Evolutionary conservation across 768 basidiomycete genomes (phyloP), one percentile per base, ranked within the genome.

Genomic region (Xerocomellus dryophilus): DNA sequence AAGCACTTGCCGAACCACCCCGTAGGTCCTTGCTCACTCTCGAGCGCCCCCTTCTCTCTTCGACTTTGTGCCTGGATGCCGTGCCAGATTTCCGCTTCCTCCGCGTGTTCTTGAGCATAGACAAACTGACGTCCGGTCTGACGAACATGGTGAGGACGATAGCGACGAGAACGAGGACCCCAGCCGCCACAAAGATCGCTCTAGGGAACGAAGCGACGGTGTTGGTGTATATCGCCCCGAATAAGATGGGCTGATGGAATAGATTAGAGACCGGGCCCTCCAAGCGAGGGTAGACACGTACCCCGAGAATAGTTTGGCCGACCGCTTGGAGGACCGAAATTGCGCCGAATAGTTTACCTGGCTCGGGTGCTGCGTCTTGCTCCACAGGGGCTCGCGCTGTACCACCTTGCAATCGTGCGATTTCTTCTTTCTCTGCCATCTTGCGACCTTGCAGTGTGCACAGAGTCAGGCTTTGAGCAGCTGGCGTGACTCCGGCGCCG

Each of bases 401-500:
- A 18, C 41, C 43, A 17, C 52, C 53, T 18, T 39, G 61, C 29
- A 53, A 18, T 20, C 53, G 66, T 25, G 48, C 74, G 59, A 29
- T 76, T 66, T 35, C 78, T 76, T 66, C 81, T 25, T 64, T 58
- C 43, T 65, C 56, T 21, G 51, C 64, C 39, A 64, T 39, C 36
- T 53, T 68, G 51, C 61, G 66, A 40, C 64, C 64, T 34, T 77
- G 74, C n/a, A 81, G 57, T n/a, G 88, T 75, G 60, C 81, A 86
- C 5, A 90, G 73, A 0, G 87, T 89, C 9, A 92, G 74, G n/a
- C 86, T 88, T 56, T 90, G 85, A 47, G 82, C 66, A 1, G 85
- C 78, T 8, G 90, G 88, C 50, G 81, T 78, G 14, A 85, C 79
- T 4, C 88, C 90, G 3, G 83, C 81, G 12, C 86, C 85, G 40